phyloP scores from a whole-genome alignment of 163 green algal genomes.

The Trebouxia gelatinosa region DNA sequence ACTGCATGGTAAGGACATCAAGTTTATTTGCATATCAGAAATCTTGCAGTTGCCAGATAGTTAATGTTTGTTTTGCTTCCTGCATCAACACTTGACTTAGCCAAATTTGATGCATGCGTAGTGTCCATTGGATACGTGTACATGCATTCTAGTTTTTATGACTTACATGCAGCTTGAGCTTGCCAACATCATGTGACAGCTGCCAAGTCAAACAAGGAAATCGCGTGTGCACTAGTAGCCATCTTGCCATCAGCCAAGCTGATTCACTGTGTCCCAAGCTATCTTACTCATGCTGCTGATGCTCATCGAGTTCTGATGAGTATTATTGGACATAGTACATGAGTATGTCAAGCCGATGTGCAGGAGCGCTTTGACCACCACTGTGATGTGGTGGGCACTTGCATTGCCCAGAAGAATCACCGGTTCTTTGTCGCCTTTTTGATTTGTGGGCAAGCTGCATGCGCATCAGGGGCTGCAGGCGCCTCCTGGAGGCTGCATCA shows the following conservation, averaged over 20 bases:
- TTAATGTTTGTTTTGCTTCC: too few species aligned
- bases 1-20: constrained; percentile 56
- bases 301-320: neutral
- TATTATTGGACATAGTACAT: too few species aligned
- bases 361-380: constrained; percentile 39
- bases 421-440: constrained; percentile 36
- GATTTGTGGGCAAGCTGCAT: constrained; percentile 18
- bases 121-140: too few species aligned
- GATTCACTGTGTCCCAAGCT: neutral
- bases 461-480: neutral
- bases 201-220: too few species aligned
- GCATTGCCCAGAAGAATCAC: constrained; percentile 33
- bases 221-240: neutral
- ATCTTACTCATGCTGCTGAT: neutral
- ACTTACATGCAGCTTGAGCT: too few species aligned
- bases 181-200: too few species aligned
- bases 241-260: neutral
- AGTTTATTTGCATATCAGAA: neutral
- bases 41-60: neutral
- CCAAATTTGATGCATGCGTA: too few species aligned
- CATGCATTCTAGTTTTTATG: too few species aligned
- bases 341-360: too few species aligned
- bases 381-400: constrained; percentile 33
- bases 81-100: too few species aligned
- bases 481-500: constrained; percentile 21